Base-by-base conservation (phyloP, 2,329 filamentous ascomycete genomes). In the Venturia effusa region DNA sequence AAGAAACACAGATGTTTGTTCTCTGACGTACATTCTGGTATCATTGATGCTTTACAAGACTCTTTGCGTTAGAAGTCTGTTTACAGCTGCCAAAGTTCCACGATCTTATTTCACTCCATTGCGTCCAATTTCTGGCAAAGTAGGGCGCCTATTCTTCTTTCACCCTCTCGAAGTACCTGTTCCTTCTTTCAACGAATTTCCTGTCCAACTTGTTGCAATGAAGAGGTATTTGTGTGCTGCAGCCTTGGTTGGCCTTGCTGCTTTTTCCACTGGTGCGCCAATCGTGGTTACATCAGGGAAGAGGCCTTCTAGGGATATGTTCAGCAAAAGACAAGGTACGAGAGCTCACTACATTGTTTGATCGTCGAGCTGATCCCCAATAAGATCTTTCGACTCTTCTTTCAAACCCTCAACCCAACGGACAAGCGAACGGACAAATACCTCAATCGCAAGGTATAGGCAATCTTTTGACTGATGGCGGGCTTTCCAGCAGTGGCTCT, bases 251-350 rank as follows among this genome's bases (percentile, higher is more conserved):
- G 45, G 34, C 40, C 39, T 62, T 54, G 61, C 41, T 51, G 22
- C 34, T 34, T 17, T 57, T n/a, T 57, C 30, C 19, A n/a, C 15
- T 34, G 61, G 41, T 19, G 45, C 40, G n/a, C 61, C 61, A 27
- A 62, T 62, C 27, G 27, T 62, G 39, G 61, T 51, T 48, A 54
- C 19, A 7, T 37, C 41, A 22, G 61, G 41, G 19, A 51, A 51
- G 1, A 45, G 34, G 24, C 41, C 40, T 15, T 17, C 32, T 8
- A n/a, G 40, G 6, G 24, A 48, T 6, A 43, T 22, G 59, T 30
- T 60, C 15, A 41, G 34, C 5, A 60, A 57, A 34, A 57, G 51
- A 57, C 51, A 57, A 34, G 51, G 51, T 57, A 34, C 19, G 17
- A 34, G 27, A 57, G 30, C 27, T n/a, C 15, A 11, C 15, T n/a